Percentiles rank a stretch among this genome's conserved stretches.
These are phyloP conservation scores for Mycotypha africana DNA, from an alignment of 371 early-diverging fungal genomes.

Conservation along the genomic window DNA sequence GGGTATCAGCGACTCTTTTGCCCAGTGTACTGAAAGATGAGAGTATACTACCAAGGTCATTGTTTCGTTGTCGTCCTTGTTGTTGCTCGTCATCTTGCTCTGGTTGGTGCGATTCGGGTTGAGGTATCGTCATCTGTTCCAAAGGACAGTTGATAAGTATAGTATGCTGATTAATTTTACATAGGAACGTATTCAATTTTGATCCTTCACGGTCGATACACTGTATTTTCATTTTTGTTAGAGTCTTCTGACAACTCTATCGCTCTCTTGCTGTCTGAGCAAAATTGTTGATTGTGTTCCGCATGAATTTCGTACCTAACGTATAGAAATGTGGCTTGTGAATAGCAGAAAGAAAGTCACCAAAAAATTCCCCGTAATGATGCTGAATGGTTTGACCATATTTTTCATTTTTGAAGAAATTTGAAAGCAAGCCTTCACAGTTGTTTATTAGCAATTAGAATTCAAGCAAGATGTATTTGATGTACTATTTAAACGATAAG, in stretches of 20 bases:
- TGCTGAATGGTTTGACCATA: too few relatives aligned
- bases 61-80: not conserved
- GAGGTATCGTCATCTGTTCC: slow-evolving; percentile 15
- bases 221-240: slow-evolving; percentile 32
- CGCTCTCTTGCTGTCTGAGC: too few relatives aligned
- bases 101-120: too few relatives aligned
- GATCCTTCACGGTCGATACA: slow-evolving; percentile 28
- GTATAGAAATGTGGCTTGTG: slow-evolving; percentile 7
- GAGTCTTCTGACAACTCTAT: too few relatives aligned
- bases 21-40: slow-evolving; percentile 9
- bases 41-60: slow-evolving; percentile 5
- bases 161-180: slow-evolving; percentile 28
- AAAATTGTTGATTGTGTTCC: too few relatives aligned
- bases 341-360: too few relatives aligned
- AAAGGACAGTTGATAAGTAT: slow-evolving; percentile 40
- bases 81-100: not conserved
- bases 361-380: too few relatives aligned
- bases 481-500: slow-evolving; percentile 77
- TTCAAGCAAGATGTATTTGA: slow-evolving; percentile 83
- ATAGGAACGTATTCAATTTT: slow-evolving; percentile 27
- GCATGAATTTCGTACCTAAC: too few relatives aligned
- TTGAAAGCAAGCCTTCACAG: not conserved
- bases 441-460: not conserved
- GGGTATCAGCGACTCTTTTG: slow-evolving; percentile 16
- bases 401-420: slow-evolving; percentile 5